A percentile compares a stretch with the other conserved stretches of the same genome.
phyloP scores from a whole-genome alignment of 2,329 filamentous ascomycete genomes.

The Aspergillaceae sp. region DNA sequence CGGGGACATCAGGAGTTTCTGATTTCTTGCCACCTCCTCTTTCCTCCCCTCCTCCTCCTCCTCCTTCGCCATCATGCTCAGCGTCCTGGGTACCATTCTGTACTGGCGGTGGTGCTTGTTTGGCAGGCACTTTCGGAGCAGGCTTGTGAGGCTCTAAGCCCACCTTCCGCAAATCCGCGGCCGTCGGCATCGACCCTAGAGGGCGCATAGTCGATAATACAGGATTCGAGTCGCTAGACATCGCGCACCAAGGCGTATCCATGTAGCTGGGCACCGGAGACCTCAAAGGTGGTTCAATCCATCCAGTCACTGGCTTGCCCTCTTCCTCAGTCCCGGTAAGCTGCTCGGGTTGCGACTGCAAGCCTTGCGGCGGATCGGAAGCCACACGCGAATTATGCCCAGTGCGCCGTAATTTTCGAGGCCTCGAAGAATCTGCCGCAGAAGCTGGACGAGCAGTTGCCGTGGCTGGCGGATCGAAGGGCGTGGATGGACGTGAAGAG shows the following conservation, averaged over 20 bases:
- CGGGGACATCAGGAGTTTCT: neutral
- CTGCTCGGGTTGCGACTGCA: constrained; percentile 11
- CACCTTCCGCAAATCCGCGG: constrained; percentile 48
- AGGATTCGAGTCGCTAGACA: constrained; percentile 55
- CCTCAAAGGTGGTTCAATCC: constrained; percentile 51
- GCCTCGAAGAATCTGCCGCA: constrained; percentile 20
- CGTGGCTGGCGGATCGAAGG: constrained; percentile 13
- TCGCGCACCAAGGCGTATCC: constrained; percentile 55
- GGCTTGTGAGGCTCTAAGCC: constrained; percentile 39
- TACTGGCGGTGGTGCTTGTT: neutral
- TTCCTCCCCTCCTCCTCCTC: too few relatives aligned
- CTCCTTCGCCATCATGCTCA: neutral
- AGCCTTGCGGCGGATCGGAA: constrained; percentile 14
- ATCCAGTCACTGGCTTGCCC: constrained; percentile 20
- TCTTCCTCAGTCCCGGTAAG: constrained; percentile 2
- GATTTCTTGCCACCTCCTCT: neutral
- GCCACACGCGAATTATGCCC: constrained; percentile 19
- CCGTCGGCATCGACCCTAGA: constrained; percentile 61
- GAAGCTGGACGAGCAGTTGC: constrained; percentile 12
- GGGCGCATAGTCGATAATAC: constrained; percentile 79
- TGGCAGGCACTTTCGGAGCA: constrained; percentile 33
- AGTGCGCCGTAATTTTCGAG: constrained; percentile 26
- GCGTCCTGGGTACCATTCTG: neutral
- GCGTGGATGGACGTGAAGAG: constrained; percentile 26
- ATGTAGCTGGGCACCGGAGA: constrained; percentile 60